Evolutionary conservation across 805 yeast genomes (phyloP).

Genomic region (Wickerhamiella siamensis): DNA sequence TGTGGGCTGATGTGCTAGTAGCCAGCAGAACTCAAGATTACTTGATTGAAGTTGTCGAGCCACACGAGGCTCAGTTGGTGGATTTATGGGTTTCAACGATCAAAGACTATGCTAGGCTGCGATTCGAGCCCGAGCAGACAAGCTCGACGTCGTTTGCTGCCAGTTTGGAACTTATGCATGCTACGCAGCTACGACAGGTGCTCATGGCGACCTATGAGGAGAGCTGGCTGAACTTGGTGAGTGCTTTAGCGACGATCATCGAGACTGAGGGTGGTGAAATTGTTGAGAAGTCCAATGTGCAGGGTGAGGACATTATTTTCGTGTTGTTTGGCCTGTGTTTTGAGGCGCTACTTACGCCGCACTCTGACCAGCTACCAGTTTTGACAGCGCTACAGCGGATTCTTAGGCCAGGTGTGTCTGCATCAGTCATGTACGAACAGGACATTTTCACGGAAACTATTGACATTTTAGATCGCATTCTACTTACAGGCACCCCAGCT

Average conservation of each 20-base stretch:
- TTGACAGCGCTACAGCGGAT: constrained; percentile 40
- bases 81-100: constrained; percentile 71
- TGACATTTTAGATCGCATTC: constrained; percentile 59
- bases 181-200: constrained; percentile 25
- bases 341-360: constrained; percentile 45
- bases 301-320: constrained; percentile 36
- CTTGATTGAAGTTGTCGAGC: constrained; percentile 28
- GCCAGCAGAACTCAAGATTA: constrained; percentile 18
- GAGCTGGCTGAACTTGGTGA: constrained; percentile 65
- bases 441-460: constrained; percentile 60
- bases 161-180: constrained; percentile 24
- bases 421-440: constrained; percentile 44
- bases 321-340: constrained; percentile 64
- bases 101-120: constrained; percentile 57
- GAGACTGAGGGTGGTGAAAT: constrained; percentile 36
- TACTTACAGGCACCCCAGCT: constrained; percentile 37
- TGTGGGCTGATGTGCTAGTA: constrained; percentile 31
- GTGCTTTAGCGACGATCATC: constrained; percentile 55
- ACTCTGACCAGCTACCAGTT: constrained; percentile 26
- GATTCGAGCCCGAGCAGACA: constrained; percentile 34
- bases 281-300: constrained; percentile 37
- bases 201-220: constrained; percentile 36
- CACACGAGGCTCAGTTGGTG: constrained; percentile 44
- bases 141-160: constrained; percentile 15
- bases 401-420: constrained; percentile 41